Conservation (phyloP, 2,329 filamentous ascomycete species). For the Herpotrichia juniperi region DNA sequence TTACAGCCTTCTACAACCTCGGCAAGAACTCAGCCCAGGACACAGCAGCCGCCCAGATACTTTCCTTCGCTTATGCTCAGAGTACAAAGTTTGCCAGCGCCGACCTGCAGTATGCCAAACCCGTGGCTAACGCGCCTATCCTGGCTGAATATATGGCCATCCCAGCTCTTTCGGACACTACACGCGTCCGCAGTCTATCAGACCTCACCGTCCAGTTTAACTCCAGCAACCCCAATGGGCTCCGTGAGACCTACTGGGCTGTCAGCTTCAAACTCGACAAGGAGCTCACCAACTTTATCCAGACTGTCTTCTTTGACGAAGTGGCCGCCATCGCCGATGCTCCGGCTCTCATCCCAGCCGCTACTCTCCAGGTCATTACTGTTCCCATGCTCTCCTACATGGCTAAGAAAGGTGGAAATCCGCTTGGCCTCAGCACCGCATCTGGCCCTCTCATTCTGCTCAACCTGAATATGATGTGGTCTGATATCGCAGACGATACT, state of each 20-base stretch:
- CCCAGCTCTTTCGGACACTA: conserved; percentile 19
- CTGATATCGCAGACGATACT: conserved; percentile 25
- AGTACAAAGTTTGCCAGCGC: conserved; percentile 23
- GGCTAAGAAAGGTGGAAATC: conserved; percentile 31
- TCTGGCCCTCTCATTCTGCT: conserved; percentile 27
- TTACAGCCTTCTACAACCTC: conserved; percentile 33
- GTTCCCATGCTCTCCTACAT: conserved; percentile 23
- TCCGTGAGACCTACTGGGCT: conserved; percentile 35
- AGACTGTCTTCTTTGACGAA: conserved; percentile 15
- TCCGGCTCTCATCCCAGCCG: conserved; percentile 20
- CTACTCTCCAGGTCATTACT: conserved; percentile 36
- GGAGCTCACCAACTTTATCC: conserved; percentile 19
- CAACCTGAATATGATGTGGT: conserved; percentile 27
- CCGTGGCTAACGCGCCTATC: conserved; percentile 27
- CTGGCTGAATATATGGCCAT: conserved; percentile 34
- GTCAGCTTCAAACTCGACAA: conserved; percentile 32
- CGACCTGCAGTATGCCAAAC: conserved; percentile 33
- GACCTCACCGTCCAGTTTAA: conserved; percentile 27
- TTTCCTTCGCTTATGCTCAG: conserved; percentile 27
- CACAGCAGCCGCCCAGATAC: conserved; percentile 30
- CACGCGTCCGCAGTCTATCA: conserved; percentile 24
- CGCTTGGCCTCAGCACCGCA: conserved; percentile 31
- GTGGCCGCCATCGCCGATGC: conserved; percentile 17
- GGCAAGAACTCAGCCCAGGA: conserved; percentile 27
- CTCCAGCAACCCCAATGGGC: conserved; percentile 15